Percentiles rank a stretch among this genome's conserved stretches.
These are phyloP conservation scores for Wickerhamiella siamensis DNA, from an alignment of 805 yeast species.

Conservation along the genomic window DNA sequence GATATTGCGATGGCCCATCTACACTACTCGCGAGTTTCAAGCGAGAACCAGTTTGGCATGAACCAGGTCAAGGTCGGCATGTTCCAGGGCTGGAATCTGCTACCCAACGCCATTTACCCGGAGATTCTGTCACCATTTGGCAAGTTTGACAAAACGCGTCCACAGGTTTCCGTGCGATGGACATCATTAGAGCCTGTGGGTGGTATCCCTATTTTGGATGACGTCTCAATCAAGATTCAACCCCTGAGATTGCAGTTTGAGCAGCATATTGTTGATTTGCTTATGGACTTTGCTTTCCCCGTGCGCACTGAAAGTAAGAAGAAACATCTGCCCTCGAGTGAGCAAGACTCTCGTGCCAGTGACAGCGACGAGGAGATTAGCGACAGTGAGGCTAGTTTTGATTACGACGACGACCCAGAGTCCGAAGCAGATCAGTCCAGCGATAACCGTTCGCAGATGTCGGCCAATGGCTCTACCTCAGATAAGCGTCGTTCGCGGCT, in stretches of 20 bases:
- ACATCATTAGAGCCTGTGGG: conserved; percentile 75
- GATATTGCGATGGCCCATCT: conserved; percentile 55
- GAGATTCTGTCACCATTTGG: conserved; percentile 47
- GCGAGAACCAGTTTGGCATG: conserved; percentile 50
- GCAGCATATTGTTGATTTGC: conserved; percentile 45
- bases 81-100: conserved; percentile 58
- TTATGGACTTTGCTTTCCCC: conserved; percentile 64
- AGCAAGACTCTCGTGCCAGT: conserved; percentile 1
- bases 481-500: not conserved
- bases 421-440: not conserved
- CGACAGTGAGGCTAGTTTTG: conserved; percentile 2
- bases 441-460: not conserved
- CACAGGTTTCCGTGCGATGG: conserved; percentile 40
- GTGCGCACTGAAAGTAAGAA: conserved; percentile 18
- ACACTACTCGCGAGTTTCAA: conserved; percentile 45
- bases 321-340: conserved; percentile 4
- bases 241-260: conserved; percentile 68
- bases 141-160: conserved; percentile 15
- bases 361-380: conserved; percentile 6
- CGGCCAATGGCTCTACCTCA: not conserved
- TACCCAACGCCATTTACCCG: conserved; percentile 44
- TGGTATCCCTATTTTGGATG: conserved; percentile 69
- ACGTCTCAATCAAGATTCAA: conserved; percentile 42
- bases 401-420: conserved; percentile 5
- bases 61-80: conserved; percentile 45